Evolutionary conservation across 2,329 filamentous ascomycete species (phyloP).

Genomic region (Trichoderma sp.): DNA sequence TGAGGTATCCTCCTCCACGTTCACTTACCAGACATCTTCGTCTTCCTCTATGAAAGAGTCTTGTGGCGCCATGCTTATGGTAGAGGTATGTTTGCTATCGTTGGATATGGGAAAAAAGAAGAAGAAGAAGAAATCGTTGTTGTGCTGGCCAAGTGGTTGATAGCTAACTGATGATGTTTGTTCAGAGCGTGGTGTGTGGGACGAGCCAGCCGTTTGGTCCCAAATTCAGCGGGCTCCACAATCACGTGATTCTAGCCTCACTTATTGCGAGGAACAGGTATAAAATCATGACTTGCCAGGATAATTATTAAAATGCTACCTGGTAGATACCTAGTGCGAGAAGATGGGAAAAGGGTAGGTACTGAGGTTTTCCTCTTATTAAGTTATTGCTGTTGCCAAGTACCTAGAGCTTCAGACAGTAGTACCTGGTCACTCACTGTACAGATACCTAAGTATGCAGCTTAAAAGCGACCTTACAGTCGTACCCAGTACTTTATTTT

Average conservation of each 20-base stretch:
- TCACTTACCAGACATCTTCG: slow-evolving; percentile 63
- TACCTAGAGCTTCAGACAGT: not conserved
- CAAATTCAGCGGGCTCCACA: not conserved
- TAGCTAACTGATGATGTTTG: slow-evolving; percentile 25
- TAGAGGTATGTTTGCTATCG: not conserved
- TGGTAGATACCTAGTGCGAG: not conserved
- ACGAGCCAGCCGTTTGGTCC: slow-evolving; percentile 20
- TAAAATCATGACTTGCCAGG: not conserved
- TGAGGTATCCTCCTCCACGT: slow-evolving; percentile 1
- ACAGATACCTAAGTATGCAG: not conserved
- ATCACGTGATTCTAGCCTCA: slow-evolving; percentile 22
- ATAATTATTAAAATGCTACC: not conserved
- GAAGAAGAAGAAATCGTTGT: slow-evolving; percentile 17
- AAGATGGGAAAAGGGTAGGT: not conserved
- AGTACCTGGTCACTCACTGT: not conserved
- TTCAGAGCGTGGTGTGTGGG: slow-evolving; percentile 20
- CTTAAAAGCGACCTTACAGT: not conserved
- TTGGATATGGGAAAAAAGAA: not conserved
- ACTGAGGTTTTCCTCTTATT: not conserved
- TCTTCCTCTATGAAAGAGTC: slow-evolving; percentile 71
- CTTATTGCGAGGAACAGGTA: not conserved
- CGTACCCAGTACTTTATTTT: not conserved
- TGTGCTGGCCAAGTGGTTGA: slow-evolving; percentile 20
- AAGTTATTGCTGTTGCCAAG: not conserved
- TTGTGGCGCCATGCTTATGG: slow-evolving; percentile 58